Evolutionary conservation across 164 flowering plant genomes (phyloP).

Genomic region (Liquidambar formosana): DNA sequence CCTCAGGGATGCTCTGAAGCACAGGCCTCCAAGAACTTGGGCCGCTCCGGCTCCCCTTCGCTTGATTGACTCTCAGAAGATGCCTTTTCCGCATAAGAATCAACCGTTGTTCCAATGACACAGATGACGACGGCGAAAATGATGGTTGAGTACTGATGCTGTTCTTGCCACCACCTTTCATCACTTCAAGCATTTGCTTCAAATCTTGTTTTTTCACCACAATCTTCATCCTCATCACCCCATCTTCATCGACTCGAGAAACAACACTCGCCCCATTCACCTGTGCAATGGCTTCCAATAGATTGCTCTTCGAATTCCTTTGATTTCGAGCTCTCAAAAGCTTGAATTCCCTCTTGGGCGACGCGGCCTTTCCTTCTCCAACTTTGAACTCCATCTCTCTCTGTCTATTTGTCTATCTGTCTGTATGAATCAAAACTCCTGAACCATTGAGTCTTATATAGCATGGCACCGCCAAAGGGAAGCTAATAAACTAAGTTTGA

Average conservation of each 20-base stretch:
- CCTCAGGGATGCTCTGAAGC: conserved; percentile 55
- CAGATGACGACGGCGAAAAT: not conserved
- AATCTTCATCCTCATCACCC: conserved; percentile 42
- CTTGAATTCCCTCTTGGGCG: conserved; percentile 10
- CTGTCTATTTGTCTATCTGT: not conserved
- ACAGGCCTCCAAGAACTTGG: conserved; percentile 39
- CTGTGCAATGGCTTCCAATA: conserved; percentile 29
- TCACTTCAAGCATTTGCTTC: conserved; percentile 30
- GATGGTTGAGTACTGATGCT: not conserved
- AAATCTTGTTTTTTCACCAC: conserved; percentile 44
- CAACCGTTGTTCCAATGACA: conserved; percentile 29
- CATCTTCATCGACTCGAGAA: conserved; percentile 21
- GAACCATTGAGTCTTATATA: not conserved
- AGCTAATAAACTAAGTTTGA: not conserved
- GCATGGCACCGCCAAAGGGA: not conserved
- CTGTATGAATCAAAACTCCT: not conserved
- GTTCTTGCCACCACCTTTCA: not conserved
- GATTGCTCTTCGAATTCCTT: conserved; percentile 3
- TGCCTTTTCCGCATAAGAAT: conserved; percentile 27
- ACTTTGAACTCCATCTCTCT: conserved; percentile 7
- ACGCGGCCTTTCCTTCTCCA: conserved; percentile 5
- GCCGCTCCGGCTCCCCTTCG: conserved; percentile 12
- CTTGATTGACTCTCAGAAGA: conserved; percentile 8
- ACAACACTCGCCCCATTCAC: conserved; percentile 24
- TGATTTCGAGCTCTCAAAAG: conserved; percentile 4